Evolutionary conservation across 129 eudicot genomes (phyloP).

Genomic region (Ambrosia artemisiifolia): DNA sequence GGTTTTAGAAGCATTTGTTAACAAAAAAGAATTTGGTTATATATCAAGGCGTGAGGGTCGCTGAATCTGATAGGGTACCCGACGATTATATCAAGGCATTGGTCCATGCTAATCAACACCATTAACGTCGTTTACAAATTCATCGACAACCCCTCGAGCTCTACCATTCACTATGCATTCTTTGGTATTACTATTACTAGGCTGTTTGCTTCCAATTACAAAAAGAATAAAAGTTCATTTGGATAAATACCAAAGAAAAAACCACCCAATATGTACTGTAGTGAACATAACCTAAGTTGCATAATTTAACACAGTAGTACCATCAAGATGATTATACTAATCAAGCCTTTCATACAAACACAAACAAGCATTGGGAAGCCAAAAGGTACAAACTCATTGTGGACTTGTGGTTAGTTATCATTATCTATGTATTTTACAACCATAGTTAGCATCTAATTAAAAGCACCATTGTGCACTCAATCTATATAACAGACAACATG

Average conservation of each 20-base stretch:
- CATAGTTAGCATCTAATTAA: conserved; percentile 33
- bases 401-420: conserved; percentile 21
- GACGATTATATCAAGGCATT: background rate
- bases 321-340: background rate
- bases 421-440: conserved; percentile 33
- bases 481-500: conserved; percentile 4
- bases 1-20: no score
- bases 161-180: no score
- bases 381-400: conserved; percentile 10
- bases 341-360: conserved; percentile 1
- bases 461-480: conserved; percentile 22
- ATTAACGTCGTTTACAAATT: no score
- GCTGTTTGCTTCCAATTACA: no score
- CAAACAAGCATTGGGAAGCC: background rate
- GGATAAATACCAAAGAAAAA: no score
- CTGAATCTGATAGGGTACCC: no score
- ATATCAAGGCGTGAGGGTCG: no score
- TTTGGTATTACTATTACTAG: no score
- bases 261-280: no score
- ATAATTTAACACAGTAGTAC: background rate
- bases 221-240: no score
- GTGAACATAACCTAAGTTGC: background rate
- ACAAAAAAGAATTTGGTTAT: no score
- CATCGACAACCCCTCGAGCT: no score
- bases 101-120: background rate